These are phyloP conservation scores for Byssochlamys sp. DNA, from an alignment of 2,329 filamentous ascomycete genomes.

Conservation along the genomic window DNA sequence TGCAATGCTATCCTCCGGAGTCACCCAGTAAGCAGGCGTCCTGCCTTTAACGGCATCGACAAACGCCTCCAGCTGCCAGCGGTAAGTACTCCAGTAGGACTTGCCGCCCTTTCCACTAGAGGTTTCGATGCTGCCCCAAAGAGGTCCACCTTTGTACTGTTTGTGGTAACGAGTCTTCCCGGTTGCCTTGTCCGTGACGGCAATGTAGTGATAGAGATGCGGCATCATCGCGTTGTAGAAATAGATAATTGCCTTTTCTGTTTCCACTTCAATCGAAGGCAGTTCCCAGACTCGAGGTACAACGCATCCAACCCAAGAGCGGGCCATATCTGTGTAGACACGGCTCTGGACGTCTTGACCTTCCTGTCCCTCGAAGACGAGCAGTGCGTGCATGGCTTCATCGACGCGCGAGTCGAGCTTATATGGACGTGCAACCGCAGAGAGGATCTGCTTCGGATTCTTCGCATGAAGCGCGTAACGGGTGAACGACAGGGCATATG, in stretches of 20 bases:
- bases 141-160: slow-evolving; percentile 18
- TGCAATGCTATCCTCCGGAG: slow-evolving; percentile 34
- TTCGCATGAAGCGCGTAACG: slow-evolving; percentile 22
- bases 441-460: slow-evolving; percentile 20
- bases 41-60: slow-evolving; percentile 35
- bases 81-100: slow-evolving; percentile 37
- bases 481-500: slow-evolving; percentile 26
- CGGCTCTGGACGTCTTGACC: slow-evolving; percentile 17
- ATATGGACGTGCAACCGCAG: slow-evolving; percentile 17
- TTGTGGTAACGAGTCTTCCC: slow-evolving; percentile 16
- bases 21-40: slow-evolving; percentile 27
- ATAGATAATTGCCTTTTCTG: slow-evolving; percentile 19
- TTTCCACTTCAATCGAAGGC: slow-evolving; percentile 24
- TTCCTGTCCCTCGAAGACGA: slow-evolving; percentile 16
- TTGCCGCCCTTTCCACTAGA: slow-evolving; percentile 27
- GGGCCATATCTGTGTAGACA: slow-evolving; percentile 23
- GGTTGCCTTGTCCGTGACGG: slow-evolving; percentile 19
- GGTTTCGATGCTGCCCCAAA: slow-evolving; percentile 20
- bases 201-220: slow-evolving; percentile 26
- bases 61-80: slow-evolving; percentile 42
- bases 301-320: slow-evolving; percentile 12
- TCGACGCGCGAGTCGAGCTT: slow-evolving; percentile 19
- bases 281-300: slow-evolving; percentile 24
- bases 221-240: slow-evolving; percentile 28
- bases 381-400: slow-evolving; percentile 21